Evolutionary conservation across 2,329 filamentous ascomycete genomes (phyloP).

Genomic region (Hypocrella siamensis): DNA sequence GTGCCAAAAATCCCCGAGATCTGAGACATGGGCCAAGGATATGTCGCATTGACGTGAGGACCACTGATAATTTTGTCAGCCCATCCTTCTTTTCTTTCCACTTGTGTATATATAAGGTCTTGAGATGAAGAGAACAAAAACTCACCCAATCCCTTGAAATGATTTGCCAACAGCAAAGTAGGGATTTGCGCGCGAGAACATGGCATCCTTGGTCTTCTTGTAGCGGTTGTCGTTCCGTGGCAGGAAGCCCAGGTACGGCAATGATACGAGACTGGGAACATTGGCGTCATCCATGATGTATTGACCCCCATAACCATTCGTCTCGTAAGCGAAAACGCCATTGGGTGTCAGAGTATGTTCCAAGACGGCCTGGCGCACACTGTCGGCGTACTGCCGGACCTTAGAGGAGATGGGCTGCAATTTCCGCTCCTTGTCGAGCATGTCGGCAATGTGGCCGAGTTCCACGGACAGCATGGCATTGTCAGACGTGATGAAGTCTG

Average conservation of each 20-base stretch:
- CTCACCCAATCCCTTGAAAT: conserved; percentile 13
- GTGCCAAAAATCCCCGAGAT: conserved; percentile 37
- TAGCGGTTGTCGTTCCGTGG: conserved; percentile 48
- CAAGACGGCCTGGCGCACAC: conserved; percentile 52
- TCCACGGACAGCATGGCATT: conserved; percentile 24
- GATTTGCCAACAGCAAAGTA: conserved; percentile 37
- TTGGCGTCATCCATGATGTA: conserved; percentile 62
- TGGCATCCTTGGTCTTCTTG: conserved; percentile 64
- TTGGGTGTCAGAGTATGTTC: conserved; percentile 29
- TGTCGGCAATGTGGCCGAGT: conserved; percentile 42
- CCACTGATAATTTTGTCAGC: conserved; percentile 33
- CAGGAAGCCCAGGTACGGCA: conserved; percentile 48
- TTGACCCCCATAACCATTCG: conserved; percentile 54
- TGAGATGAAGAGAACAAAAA: not conserved
- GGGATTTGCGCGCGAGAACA: conserved; percentile 61
- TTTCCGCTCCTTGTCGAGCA: conserved; percentile 52
- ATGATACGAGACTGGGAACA: conserved; percentile 48
- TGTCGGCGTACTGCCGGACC: conserved; percentile 23
- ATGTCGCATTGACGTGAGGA: conserved; percentile 44
- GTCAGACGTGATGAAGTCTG: conserved; percentile 29
- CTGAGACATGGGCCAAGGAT: conserved; percentile 40
- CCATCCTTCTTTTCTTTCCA: no score
- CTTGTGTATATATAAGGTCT: no score
- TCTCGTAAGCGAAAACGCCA: conserved; percentile 62
- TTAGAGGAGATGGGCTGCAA: conserved; percentile 47